These are phyloP conservation scores for Trypanosoma scelopori DNA, from an alignment of 208 protist genomes.

Conservation along the genomic window DNA sequence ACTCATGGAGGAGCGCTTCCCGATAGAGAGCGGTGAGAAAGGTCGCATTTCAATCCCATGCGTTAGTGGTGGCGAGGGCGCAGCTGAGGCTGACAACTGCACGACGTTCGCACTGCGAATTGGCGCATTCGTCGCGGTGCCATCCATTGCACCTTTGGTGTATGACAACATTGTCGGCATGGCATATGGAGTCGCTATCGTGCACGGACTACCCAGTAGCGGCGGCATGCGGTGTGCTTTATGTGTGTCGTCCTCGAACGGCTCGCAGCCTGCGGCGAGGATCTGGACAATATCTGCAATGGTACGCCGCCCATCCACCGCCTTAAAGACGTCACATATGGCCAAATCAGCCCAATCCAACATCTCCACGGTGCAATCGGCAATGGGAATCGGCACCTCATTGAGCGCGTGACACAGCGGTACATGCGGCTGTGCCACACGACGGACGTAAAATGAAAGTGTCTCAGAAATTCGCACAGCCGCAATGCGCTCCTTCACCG, in stretches of 20 bases:
- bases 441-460: conserved; percentile 54
- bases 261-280: conserved; percentile 42
- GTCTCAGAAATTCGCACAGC: conserved; percentile 45
- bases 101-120: not conserved
- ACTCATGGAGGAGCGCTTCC: not conserved
- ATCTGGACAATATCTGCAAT: conserved; percentile 66
- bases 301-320: conserved; percentile 66
- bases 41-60: not conserved
- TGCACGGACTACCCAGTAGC: conserved; percentile 27
- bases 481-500: conserved; percentile 5
- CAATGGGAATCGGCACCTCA: conserved; percentile 60
- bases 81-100: not conserved
- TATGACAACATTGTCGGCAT: not conserved
- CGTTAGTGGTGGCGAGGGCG: not conserved
- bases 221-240: conserved; percentile 25
- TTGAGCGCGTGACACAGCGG: conserved; percentile 52
- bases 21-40: conserved; percentile 2
- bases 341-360: conserved; percentile 70
- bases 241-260: conserved; percentile 32
- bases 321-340: conserved; percentile 55
- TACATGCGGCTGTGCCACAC: conserved; percentile 34
- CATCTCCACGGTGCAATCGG: conserved; percentile 31
- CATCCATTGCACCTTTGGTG: not conserved
- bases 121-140: not conserved
- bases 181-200: not conserved